Conservation (phyloP, 306 rosid species). For the Delonix regia region DNA sequence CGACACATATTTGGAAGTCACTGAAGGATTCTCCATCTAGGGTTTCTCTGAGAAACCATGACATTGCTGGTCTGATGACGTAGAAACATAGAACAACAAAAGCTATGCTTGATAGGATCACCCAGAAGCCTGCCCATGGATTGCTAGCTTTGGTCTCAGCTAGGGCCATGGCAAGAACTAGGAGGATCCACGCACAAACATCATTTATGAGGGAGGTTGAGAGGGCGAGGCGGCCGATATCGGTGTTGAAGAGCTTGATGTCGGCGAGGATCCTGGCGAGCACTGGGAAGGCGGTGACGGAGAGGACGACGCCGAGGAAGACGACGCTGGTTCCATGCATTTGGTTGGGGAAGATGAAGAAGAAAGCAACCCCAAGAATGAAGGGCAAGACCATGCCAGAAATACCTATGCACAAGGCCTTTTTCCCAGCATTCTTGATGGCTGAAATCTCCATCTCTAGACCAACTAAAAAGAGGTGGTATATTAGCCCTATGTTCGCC, state of each 20-base stretch:
- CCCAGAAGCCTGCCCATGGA: constrained; percentile 57
- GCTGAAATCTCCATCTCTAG: constrained; percentile 81
- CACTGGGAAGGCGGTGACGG: constrained; percentile 82
- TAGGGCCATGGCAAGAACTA: constrained; percentile 75
- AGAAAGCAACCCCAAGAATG: constrained; percentile 44
- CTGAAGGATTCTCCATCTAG: constrained; percentile 77
- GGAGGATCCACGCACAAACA: constrained; percentile 70
- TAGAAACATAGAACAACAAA: constrained; percentile 56
- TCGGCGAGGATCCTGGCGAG: constrained; percentile 75
- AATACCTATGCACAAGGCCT: constrained; percentile 56
- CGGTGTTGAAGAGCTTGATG: constrained; percentile 73
- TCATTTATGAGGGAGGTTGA: constrained; percentile 75
- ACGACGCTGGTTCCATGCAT: constrained; percentile 44
- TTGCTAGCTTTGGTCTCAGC: constrained; percentile 33
- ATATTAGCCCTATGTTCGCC: constrained; percentile 82
- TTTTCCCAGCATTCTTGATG: constrained; percentile 58
- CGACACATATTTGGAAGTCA: constrained; percentile 58
- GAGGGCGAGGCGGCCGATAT: constrained; percentile 71
- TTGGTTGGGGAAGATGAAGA: constrained; percentile 27
- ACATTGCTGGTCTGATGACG: constrained; percentile 56
- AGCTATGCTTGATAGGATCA: constrained; percentile 58
- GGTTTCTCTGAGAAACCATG: constrained; percentile 63
- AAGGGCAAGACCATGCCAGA: constrained; percentile 83
- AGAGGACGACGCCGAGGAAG: constrained; percentile 73
- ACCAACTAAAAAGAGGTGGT: constrained; percentile 79